A percentile compares a stretch with the other conserved stretches of the same genome.
Conservation (phyloP, 2,329 filamentous ascomycete species). For the Aspergillus awamori region DNA sequence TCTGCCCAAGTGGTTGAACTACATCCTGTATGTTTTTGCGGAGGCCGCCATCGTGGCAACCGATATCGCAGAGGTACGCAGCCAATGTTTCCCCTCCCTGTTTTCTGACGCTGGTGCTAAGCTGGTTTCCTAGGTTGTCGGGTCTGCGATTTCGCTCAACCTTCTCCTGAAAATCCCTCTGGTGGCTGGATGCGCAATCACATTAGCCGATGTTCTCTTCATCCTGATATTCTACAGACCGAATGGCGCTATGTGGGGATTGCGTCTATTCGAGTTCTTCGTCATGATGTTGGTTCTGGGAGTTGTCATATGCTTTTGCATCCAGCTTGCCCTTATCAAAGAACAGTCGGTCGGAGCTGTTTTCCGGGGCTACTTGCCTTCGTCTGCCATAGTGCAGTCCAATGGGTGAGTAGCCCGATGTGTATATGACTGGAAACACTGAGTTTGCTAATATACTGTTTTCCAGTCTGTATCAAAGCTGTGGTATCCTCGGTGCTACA, state of each 20-base stretch:
- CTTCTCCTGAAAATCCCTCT: slow-evolving; percentile 57
- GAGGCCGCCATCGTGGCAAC: slow-evolving; percentile 72
- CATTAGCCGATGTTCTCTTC: slow-evolving; percentile 58
- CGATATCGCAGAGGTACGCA: slow-evolving; percentile 65
- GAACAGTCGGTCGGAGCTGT: slow-evolving; percentile 54
- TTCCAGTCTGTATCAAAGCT: slow-evolving; percentile 56
- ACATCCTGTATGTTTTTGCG: slow-evolving; percentile 63
- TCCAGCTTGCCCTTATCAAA: slow-evolving; percentile 58
- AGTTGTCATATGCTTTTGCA: slow-evolving; percentile 61
- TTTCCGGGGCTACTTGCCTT: slow-evolving; percentile 59
- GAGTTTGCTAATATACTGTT: slow-evolving; percentile 13
- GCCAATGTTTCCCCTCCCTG: not conserved
- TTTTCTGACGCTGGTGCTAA: not conserved
- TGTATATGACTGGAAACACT: not conserved
- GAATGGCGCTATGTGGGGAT: slow-evolving; percentile 53
- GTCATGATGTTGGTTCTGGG: slow-evolving; percentile 58
- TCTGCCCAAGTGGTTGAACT: slow-evolving; percentile 67
- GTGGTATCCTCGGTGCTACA: slow-evolving; percentile 56
- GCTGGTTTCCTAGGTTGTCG: slow-evolving; percentile 51
- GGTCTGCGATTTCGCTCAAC: slow-evolving; percentile 60
- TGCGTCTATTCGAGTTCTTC: slow-evolving; percentile 58
- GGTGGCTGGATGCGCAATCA: slow-evolving; percentile 60
- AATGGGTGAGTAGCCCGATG: slow-evolving; percentile 46
- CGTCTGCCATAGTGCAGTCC: slow-evolving; percentile 54
- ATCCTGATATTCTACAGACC: slow-evolving; percentile 60